These are phyloP conservation scores for Senna tora DNA, from an alignment of 306 rosid species.

Conservation along the genomic window DNA sequence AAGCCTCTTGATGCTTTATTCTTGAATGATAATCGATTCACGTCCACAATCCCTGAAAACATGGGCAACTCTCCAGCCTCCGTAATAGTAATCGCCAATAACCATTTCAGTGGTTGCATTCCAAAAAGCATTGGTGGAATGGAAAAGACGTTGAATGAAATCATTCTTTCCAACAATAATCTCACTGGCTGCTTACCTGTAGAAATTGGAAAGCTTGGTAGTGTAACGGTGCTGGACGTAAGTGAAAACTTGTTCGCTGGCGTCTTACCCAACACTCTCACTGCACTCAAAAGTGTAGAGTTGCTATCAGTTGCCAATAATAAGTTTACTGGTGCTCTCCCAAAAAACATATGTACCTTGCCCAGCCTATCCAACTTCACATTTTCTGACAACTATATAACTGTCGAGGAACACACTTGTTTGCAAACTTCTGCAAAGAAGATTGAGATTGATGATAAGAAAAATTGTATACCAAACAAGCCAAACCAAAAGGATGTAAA, in stretches of 20 bases:
- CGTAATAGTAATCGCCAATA: conserved; percentile 61
- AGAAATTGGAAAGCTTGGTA: conserved; percentile 51
- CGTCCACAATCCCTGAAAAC: conserved; percentile 61
- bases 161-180: conserved; percentile 49
- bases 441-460: conserved; percentile 40
- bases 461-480: conserved; percentile 65
- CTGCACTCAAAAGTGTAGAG: conserved; percentile 41
- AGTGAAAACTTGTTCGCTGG: conserved; percentile 59
- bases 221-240: conserved; percentile 48
- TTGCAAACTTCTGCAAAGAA: conserved; percentile 40
- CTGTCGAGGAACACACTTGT: conserved; percentile 60
- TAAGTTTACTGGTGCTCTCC: conserved; percentile 66
- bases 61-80: conserved; percentile 59
- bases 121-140: conserved; percentile 66
- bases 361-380: conserved; percentile 59
- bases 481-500: conserved; percentile 54
- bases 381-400: conserved; percentile 64
- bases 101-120: conserved; percentile 60
- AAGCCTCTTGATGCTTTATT: conserved; percentile 58
- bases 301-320: conserved; percentile 51
- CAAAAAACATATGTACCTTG: conserved; percentile 52
- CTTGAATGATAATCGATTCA: conserved; percentile 66
- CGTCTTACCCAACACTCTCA: conserved; percentile 47
- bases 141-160: conserved; percentile 60
- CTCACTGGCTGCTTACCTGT: conserved; percentile 66